These are phyloP conservation scores for Ceratocystis destructans DNA, from an alignment of 2,329 filamentous ascomycete genomes.

Conservation along the genomic window DNA sequence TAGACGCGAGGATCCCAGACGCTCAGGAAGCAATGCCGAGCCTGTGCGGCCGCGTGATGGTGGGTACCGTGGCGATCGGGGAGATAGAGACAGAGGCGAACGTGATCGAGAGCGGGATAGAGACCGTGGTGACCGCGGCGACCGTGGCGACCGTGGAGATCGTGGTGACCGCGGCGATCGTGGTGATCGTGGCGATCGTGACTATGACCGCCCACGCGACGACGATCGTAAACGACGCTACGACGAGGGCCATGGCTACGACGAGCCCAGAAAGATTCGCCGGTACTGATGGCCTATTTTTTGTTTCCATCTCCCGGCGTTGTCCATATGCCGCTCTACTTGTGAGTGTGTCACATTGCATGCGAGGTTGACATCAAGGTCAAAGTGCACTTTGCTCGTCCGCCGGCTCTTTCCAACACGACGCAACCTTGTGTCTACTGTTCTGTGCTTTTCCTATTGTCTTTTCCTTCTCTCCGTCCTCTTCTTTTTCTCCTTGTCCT, in stretches of 20 bases:
- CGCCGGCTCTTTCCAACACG: not conserved
- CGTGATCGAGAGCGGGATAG: conserved; percentile 32
- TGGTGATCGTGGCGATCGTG: conserved; percentile 26
- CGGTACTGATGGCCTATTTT: conserved; percentile 35
- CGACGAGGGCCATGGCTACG: conserved; percentile 66
- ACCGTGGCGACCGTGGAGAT: conserved; percentile 28
- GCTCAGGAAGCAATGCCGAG: conserved; percentile 69
- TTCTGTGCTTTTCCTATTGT: conserved; percentile 23
- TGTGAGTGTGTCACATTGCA: not conserved
- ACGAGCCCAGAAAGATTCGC: conserved; percentile 58
- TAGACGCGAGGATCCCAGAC: conserved; percentile 26
- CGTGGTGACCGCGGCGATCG: not conserved
- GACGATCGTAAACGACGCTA: conserved; percentile 52
- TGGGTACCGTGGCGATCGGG: conserved; percentile 35
- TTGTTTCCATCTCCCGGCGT: no score
- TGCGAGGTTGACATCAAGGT: no score
- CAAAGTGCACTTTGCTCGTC: not conserved
- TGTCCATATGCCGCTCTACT: not conserved
- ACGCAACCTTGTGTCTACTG: not conserved
- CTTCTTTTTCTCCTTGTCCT: conserved; percentile 20
- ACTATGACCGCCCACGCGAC: conserved; percentile 43
- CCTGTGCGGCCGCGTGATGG: conserved; percentile 43
- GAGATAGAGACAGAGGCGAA: conserved; percentile 27
- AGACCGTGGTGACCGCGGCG: conserved; percentile 21
- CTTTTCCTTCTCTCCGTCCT: no score